Base-by-base conservation (phyloP, 2,329 filamentous ascomycete genomes). In the Aureobasidium musti region DNA sequence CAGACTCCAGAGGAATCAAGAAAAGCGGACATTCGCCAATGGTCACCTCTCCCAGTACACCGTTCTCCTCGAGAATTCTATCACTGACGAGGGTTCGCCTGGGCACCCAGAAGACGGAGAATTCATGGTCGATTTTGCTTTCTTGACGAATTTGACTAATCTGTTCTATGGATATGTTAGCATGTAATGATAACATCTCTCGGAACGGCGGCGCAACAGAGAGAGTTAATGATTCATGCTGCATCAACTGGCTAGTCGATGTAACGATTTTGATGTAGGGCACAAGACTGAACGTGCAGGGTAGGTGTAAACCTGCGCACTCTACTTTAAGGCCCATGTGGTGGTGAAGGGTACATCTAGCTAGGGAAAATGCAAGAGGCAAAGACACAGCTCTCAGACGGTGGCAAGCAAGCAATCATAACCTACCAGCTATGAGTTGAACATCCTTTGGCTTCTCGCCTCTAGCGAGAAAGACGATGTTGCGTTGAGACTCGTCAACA, bases 51-150 rank as follows among this genome's bases (percentile, higher is more conserved):
- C 95, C 96, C 57, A 97, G 84, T 17, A 99, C 91, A 30, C 94
- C 95, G 45, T 91, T 90, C 75, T 97, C 92, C 78, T 99, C 95
- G 45, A 99, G 83, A 57, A 98, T 86, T 75, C 92, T 89, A 76
- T 98, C 92, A 71, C 92, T 95, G 65, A 98, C 89, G 65, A 96
- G 82, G 4, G 95, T 98, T 69, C 95, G 90, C 67, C 95, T 88
- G 6, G 96, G 94, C 49, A 96, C 91, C 91, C 95, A 98, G 76
- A 97, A 94, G 72, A 99, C 90, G 69, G 93, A 94, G 76, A 98
- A 97, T 73, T 99, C 94, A 84, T 99, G 95, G 71, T 92, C 91
- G 54, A 89, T 91, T 74, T 92, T 90, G 75, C 90, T 93, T 77
- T 95, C 92, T 74, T 89, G 90, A 73, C 94, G 91, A 67, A 98